A percentile compares a stretch with the other conserved stretches of the same genome.
Evolutionary conservation across 371 early-diverging fungal species (phyloP).

Genomic region (Apophysomyces sp.): DNA sequence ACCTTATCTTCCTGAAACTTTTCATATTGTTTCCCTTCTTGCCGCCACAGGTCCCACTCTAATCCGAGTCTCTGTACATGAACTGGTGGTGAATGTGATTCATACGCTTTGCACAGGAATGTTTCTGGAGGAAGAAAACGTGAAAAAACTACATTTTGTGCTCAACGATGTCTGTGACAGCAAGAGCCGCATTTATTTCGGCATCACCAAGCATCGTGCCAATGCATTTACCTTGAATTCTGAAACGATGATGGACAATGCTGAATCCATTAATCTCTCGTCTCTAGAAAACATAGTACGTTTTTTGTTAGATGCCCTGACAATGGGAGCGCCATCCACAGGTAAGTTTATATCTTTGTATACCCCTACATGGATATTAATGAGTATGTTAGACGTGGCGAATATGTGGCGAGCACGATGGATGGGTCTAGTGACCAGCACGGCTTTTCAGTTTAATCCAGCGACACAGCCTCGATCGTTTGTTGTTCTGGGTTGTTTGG

Average conservation of each 20-base stretch:
- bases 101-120: conserved; percentile 82
- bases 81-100: conserved; percentile 88
- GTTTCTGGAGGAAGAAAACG: conserved; percentile 55
- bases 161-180: conserved; percentile 76
- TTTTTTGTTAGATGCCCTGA: conserved; percentile 76
- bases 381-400: conserved; percentile 57
- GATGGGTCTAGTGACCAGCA: conserved; percentile 89
- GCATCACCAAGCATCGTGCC: conserved; percentile 69
- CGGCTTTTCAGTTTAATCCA: conserved; percentile 91
- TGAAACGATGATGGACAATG: conserved; percentile 64
- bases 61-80: conserved; percentile 85
- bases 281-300: conserved; percentile 81
- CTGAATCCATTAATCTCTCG: conserved; percentile 66
- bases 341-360: conserved; percentile 35
- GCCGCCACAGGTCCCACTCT: conserved; percentile 83
- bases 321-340: conserved; percentile 69
- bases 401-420: conserved; percentile 88
- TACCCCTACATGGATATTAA: conserved; percentile 27
- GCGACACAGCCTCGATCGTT: conserved; percentile 93
- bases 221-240: conserved; percentile 71
- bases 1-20: conserved; percentile 84
- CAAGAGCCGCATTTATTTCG: conserved; percentile 79
- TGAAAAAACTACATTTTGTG: conserved; percentile 58
- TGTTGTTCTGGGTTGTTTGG: conserved; percentile 89
- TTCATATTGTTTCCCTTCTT: conserved; percentile 80